Evolutionary conservation across 2,329 filamentous ascomycete genomes (phyloP), one percentile per base, ranked within the genome.

Genomic region (Dactylella cylindrospora): DNA sequence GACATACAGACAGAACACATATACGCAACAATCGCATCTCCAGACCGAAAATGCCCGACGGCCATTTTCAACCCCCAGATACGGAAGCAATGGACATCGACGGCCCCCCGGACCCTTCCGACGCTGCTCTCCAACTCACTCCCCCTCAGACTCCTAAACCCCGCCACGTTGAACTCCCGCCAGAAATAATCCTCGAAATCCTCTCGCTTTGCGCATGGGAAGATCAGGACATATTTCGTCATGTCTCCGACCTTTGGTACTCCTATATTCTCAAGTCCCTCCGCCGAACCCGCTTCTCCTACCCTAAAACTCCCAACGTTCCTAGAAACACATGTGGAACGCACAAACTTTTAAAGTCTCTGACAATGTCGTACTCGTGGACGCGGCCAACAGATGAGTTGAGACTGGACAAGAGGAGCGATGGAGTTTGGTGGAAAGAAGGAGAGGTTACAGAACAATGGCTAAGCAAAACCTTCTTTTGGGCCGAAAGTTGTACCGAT

Each of bases 151-250:
- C 10, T 40, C 57, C 2, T 41, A 49, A 47, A 43, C 40, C 33
- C 23, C 55, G 43, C 26, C 47, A 47, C 33, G 39, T 61, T 29
- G 55, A 62, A 19, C 49, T 62, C 17, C 57, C 57, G 22, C 57
- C 57, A 29, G 57, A 62, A 40, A 62, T 62, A 28, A 62, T 62
- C 13, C 57, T 62, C 22, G 57, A 62, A 45, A 62, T 62, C n/a
- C 57, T 62, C 43, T 62, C 57, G 36, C 44, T 62, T 17, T 62
- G 57, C 49, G 57, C 57, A 19, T 62, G 57, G 57, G 57, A 62
- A 35, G 57, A 62, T 32, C 57, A 62, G 23, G 57, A 62, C 36
- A 36, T 54, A 41, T 62, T 62, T 35, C 50, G 57, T 43, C 49
- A 62, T n/a, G 57, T 62, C 23, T 62, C 57, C 57, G 49, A 53